Percentiles rank a stretch among this genome's conserved stretches.
Conservation (phyloP, 78 protist species). For the Dictyostelium brefeldianum region DNA sequence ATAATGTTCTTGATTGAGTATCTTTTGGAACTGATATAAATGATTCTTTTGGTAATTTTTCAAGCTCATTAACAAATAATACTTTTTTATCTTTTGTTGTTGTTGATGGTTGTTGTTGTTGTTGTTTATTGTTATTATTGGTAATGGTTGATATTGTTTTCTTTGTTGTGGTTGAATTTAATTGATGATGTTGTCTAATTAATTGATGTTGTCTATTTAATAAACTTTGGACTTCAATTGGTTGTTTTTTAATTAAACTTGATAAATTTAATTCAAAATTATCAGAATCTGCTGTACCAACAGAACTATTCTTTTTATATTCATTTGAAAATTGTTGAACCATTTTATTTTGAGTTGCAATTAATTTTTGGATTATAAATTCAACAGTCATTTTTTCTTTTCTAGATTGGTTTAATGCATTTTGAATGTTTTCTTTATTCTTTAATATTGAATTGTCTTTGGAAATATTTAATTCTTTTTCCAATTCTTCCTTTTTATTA, state of each 20-base stretch:
- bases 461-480: not conserved
- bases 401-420: not conserved
- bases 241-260: not conserved
- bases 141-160: not conserved
- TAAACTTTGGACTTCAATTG: not conserved
- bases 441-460: not conserved
- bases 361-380: not conserved
- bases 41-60: not conserved
- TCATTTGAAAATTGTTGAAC: not conserved
- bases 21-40: conserved; percentile 61
- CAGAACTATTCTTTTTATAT: not conserved
- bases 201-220: not conserved
- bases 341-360: not conserved
- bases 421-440: not conserved
- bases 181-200: conserved; percentile 1
- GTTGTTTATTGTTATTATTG: not conserved
- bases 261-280: not conserved
- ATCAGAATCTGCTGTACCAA: too few relatives aligned
- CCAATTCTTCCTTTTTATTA: not conserved
- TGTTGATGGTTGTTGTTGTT: not conserved
- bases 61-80: too few relatives aligned
- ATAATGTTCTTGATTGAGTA: conserved; percentile 75
- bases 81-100: too few relatives aligned
- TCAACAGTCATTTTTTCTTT: not conserved
- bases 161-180: not conserved